Evolutionary conservation across 192 early-diverging fungal genomes (phyloP).

Genomic region (Paraglomus brasilianum): DNA sequence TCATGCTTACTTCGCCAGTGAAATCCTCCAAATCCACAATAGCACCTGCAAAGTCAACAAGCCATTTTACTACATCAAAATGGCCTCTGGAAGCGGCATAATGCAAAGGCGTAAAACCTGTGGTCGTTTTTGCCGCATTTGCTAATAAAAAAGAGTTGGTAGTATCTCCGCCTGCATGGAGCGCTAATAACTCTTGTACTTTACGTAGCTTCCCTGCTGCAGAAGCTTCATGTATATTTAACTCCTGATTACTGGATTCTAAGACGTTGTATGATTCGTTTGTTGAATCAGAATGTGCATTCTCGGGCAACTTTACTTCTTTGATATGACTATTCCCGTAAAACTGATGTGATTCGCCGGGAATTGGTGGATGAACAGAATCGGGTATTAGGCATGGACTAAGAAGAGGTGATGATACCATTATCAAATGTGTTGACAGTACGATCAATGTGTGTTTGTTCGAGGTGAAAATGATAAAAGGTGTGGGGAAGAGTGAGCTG

Average conservation of each 20-base stretch:
- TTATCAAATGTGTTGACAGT: too few species aligned
- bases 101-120: slow-evolving; percentile 57
- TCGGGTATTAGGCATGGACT: slow-evolving; percentile 47
- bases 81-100: slow-evolving; percentile 58
- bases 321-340: slow-evolving; percentile 55
- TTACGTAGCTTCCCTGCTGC: too few species aligned
- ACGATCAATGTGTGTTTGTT: too few species aligned
- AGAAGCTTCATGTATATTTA: too few species aligned
- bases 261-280: background rate
- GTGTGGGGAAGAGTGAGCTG: too few species aligned
- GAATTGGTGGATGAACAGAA: slow-evolving; percentile 56
- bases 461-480: too few species aligned
- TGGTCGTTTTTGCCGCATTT: too few species aligned
- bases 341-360: slow-evolving; percentile 55
- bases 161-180: too few species aligned
- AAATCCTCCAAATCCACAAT: slow-evolving; percentile 55
- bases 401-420: background rate
- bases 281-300: background rate
- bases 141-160: too few species aligned
- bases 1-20: slow-evolving; percentile 67
- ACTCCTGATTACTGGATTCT: too few species aligned
- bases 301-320: slow-evolving; percentile 38
- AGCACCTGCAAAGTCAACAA: slow-evolving; percentile 57
- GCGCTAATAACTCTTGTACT: too few species aligned
- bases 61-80: slow-evolving; percentile 47